Conservation (phyloP, 257 asterid genomes). For the Linaria vulgaris region DNA sequence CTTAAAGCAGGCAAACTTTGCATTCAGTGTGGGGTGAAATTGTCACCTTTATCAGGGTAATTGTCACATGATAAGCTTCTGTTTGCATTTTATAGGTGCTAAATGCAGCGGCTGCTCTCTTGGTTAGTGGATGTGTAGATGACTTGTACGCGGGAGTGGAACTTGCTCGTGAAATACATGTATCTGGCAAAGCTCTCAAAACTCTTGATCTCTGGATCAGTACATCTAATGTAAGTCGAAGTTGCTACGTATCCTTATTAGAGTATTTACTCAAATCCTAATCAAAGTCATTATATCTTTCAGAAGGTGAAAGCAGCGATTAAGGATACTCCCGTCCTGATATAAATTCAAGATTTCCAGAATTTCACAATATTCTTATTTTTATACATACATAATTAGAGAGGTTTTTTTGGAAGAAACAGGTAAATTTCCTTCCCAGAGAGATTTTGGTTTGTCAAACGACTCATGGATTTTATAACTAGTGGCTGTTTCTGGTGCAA, state of each 20-base stretch:
- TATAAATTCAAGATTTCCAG: constrained; percentile 14
- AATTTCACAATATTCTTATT: background rate
- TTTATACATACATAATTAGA: background rate
- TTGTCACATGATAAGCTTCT: background rate
- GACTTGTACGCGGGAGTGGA: constrained; percentile 69
- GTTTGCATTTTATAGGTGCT: constrained; percentile 49
- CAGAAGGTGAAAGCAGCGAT: constrained; percentile 43
- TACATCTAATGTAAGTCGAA: constrained; percentile 60
- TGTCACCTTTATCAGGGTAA: background rate
- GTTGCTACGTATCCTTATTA: background rate
- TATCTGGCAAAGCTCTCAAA: constrained; percentile 69
- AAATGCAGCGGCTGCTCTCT: constrained; percentile 88
- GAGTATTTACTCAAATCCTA: constrained; percentile 9
- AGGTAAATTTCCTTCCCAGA: too few species aligned
- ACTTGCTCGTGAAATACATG: constrained; percentile 62
- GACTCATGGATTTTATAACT: background rate
- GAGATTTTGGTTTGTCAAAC: too few species aligned
- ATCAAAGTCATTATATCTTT: constrained; percentile 12
- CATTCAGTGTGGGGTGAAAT: background rate
- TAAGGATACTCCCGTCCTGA: constrained; percentile 18
- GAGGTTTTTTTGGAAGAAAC: background rate
- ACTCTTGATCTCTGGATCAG: constrained; percentile 74
- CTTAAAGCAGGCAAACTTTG: background rate
- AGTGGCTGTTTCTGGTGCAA: background rate
- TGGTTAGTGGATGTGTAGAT: constrained; percentile 67